These are phyloP conservation scores for Pleurotus salmoneostramineus DNA, from an alignment of 768 basidiomycete species.

Conservation along the genomic window DNA sequence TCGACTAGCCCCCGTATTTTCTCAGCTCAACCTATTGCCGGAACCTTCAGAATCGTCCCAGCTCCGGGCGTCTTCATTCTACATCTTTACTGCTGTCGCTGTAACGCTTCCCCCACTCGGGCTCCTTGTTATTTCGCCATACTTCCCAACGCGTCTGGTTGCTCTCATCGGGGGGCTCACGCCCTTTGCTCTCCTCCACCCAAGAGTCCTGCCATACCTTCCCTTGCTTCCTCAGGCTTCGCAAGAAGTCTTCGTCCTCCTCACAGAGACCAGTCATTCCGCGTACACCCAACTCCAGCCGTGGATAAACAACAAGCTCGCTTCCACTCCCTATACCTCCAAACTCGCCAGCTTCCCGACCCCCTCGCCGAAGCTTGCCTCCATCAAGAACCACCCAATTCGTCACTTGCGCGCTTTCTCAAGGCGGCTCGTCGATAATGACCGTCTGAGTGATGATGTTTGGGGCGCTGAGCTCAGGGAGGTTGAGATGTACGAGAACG, in stretches of 20 bases:
- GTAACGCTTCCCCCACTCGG: conserved; percentile 50
- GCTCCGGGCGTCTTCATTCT: conserved; percentile 28
- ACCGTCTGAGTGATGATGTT: conserved; percentile 55
- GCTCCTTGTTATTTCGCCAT: conserved; percentile 37
- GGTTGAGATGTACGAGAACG: conserved; percentile 82
- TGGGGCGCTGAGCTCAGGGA: conserved; percentile 64
- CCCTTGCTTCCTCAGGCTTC: conserved; percentile 17
- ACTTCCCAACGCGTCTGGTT: conserved; percentile 44
- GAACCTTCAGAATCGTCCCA: conserved; percentile 21
- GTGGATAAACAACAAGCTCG: background rate
- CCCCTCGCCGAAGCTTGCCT: background rate
- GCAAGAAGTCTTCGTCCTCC: background rate
- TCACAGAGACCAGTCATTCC: background rate
- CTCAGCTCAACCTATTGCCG: conserved; percentile 32
- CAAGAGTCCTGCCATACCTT: conserved; percentile 30
- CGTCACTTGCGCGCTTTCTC: conserved; percentile 17
- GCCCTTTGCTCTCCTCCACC: conserved; percentile 53
- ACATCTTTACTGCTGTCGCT: conserved; percentile 28
- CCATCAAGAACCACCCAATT: background rate
- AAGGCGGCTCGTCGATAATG: conserved; percentile 55
- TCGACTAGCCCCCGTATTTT: conserved; percentile 42
- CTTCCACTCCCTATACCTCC: background rate
- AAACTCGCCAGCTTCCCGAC: background rate
- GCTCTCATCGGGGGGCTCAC: conserved; percentile 45
- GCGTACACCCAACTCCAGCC: background rate